phyloP scores from a whole-genome alignment of 306 rosid genomes.

The Cotoneaster glaucophyllus region DNA sequence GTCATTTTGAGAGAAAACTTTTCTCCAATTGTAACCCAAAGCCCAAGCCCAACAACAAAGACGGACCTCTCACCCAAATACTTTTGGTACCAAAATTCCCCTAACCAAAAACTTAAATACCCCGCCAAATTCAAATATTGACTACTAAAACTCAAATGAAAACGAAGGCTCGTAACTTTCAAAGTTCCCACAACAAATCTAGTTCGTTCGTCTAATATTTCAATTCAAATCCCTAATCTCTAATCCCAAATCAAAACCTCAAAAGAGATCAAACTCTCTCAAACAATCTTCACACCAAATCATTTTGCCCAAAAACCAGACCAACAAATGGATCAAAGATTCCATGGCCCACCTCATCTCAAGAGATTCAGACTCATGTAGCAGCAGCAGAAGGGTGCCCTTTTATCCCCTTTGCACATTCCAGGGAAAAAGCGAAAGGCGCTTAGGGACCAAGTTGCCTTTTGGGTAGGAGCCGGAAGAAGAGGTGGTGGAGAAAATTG shows the following conservation, averaged over 20 bases:
- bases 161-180: background rate
- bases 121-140: conserved; percentile 1
- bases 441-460: conserved; percentile 32
- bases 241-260: background rate
- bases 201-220: background rate
- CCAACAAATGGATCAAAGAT: conserved; percentile 39
- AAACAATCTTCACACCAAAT: background rate
- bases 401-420: conserved; percentile 10
- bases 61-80: background rate
- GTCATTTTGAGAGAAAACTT: too few species aligned
- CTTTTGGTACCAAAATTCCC: background rate
- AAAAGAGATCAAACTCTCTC: background rate
- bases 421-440: conserved; percentile 76
- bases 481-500: background rate
- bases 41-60: background rate
- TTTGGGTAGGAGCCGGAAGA: background rate
- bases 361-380: conserved; percentile 62
- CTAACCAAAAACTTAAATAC: background rate
- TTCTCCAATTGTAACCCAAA: background rate
- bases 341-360: conserved; percentile 53
- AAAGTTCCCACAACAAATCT: background rate
- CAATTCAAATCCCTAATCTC: conserved; percentile 1
- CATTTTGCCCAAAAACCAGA: background rate
- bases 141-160: background rate
- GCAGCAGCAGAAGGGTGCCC: background rate